phyloP scores from a whole-genome alignment of 148 eudicot species.

The Rhododendron ferrugineum region DNA sequence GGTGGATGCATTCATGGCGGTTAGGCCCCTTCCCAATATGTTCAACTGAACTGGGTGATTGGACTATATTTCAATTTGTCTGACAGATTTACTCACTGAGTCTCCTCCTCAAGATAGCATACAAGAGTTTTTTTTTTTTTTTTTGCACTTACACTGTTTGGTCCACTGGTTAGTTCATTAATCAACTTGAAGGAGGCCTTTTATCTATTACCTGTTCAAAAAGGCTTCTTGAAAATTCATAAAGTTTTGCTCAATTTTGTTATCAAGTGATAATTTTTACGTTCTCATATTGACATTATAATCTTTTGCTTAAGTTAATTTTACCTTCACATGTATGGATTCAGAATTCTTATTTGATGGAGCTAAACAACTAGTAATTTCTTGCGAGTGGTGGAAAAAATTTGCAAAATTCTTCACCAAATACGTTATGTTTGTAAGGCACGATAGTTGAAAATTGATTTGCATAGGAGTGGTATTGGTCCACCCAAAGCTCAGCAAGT shows the following conservation, averaged over 20 bases:
- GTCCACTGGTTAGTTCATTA: not conserved
- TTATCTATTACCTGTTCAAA: not conserved
- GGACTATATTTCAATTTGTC: not conserved
- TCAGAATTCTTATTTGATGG: not conserved
- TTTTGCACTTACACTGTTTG: not conserved
- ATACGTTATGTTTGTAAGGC: not conserved
- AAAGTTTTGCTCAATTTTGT: not conserved
- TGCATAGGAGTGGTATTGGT: not conserved
- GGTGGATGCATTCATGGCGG: constrained; percentile 92
- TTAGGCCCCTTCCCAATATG: constrained; percentile 79
- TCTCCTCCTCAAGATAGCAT: not conserved
- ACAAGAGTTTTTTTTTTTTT: not conserved
- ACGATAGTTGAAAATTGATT: not conserved
- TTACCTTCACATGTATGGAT: not conserved
- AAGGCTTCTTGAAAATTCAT: not conserved
- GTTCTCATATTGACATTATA: not conserved
- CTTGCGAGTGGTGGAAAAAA: not conserved
- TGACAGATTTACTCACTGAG: not conserved
- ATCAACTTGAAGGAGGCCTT: constrained; percentile 1
- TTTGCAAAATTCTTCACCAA: not conserved
- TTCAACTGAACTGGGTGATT: constrained; percentile 20
- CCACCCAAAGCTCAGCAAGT: not conserved
- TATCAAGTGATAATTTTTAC: not conserved
- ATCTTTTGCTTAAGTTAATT: not conserved
- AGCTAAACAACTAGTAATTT: not conserved